These are phyloP conservation scores for Euryodendron excelsum DNA, from an alignment of 148 eudicot species.

Conservation along the genomic window DNA sequence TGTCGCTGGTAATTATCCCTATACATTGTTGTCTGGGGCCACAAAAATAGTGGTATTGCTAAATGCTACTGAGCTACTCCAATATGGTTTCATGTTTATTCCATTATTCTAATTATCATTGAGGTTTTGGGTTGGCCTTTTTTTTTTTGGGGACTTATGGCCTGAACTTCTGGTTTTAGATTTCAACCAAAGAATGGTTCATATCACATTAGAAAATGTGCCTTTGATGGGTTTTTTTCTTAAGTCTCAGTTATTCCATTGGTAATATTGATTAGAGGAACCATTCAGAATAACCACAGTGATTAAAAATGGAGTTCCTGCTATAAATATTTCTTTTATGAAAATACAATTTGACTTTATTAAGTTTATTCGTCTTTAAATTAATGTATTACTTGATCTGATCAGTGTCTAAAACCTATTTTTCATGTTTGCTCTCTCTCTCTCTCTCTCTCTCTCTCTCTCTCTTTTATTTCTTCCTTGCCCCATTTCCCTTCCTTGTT, in stretches of 20 bases:
- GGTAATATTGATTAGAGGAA: not conserved
- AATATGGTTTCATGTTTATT: not conserved
- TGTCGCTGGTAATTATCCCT: not conserved
- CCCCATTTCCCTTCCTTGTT: not conserved
- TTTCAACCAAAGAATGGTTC: too few species aligned
- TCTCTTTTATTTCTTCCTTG: not conserved
- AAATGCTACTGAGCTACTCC: too few species aligned
- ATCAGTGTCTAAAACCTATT: conserved; percentile 11
- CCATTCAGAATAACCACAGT: not conserved
- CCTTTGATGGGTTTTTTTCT: not conserved
- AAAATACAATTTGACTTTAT: not conserved
- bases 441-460: not conserved
- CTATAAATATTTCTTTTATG: too few species aligned
- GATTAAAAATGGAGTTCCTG: too few species aligned
- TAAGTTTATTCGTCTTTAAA: conserved; percentile 2
- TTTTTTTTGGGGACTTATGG: not conserved
- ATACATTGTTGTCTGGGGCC: not conserved
- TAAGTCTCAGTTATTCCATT: not conserved
- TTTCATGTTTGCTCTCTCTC: not conserved
- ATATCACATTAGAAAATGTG: not conserved
- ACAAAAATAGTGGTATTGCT: too few species aligned
- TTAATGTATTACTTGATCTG: not conserved
- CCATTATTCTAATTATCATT: not conserved
- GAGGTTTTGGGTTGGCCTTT: not conserved
- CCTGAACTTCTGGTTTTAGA: not conserved